Percentiles rank a stretch among this genome's conserved stretches.
These are phyloP conservation scores for Fraxinus anomala DNA, from an alignment of 257 asterid species.

Conservation along the genomic window DNA sequence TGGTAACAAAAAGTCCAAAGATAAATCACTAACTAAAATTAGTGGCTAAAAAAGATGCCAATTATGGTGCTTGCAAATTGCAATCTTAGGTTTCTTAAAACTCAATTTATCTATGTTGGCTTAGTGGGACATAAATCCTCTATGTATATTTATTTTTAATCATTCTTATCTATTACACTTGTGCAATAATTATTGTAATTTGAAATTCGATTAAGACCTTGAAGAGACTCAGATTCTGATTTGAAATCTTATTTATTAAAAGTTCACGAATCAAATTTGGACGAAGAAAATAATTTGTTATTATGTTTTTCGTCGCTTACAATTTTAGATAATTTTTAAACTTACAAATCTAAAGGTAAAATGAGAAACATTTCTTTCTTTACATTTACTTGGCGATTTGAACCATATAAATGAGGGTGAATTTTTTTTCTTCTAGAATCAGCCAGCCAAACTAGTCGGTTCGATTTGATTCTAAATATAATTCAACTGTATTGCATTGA, in stretches of 20 bases:
- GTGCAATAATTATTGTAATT: not conserved
- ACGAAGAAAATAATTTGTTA: too few species aligned
- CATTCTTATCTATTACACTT: conserved; percentile 7
- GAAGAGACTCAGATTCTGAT: not conserved
- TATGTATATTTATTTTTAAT: conserved; percentile 16
- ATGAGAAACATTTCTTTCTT: not conserved
- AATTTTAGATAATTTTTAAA: not conserved
- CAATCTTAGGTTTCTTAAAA: conserved; percentile 29
- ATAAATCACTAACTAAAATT: conserved; percentile 24
- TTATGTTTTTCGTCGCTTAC: not conserved
- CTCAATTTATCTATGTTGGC: conserved; percentile 32
- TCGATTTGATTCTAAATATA: not conserved
- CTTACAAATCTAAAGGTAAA: not conserved
- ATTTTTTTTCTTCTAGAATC: not conserved
- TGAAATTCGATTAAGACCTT: not conserved
- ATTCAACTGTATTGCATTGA: too few species aligned
- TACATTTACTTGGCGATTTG: not conserved
- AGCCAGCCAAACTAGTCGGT: not conserved
- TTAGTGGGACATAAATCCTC: conserved; percentile 22
- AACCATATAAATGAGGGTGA: not conserved
- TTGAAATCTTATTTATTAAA: too few species aligned
- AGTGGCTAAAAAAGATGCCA: not conserved
- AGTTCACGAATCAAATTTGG: too few species aligned
- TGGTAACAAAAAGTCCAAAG: conserved; percentile 18
- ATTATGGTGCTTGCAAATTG: conserved; percentile 32